Conservation (phyloP, 805 yeast genomes). For the Grigorovia yakushimaensis region DNA sequence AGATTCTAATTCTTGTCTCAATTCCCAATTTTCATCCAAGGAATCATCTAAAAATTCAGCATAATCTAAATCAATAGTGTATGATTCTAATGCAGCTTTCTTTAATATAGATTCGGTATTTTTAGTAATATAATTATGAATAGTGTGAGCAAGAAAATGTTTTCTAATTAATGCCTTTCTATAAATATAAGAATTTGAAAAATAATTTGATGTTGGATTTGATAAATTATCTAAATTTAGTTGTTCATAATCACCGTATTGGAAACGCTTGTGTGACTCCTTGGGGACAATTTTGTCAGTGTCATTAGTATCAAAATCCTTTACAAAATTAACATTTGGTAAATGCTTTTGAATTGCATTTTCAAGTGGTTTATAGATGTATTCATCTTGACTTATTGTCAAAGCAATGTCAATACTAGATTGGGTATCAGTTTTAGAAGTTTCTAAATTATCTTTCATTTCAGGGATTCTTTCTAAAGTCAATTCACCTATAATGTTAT, state of each 20-base stretch:
- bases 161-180: conserved; percentile 87
- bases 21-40: conserved; percentile 83
- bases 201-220: conserved; percentile 35
- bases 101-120: conserved; percentile 57
- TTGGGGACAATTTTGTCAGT: conserved; percentile 1
- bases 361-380: conserved; percentile 33
- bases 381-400: conserved; percentile 30
- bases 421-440: neutral
- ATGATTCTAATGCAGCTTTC: conserved; percentile 62
- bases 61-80: conserved; percentile 78
- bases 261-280: conserved; percentile 36
- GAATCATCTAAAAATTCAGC: conserved; percentile 95
- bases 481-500: conserved; percentile 15
- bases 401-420: conserved; percentile 11
- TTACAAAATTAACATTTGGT: conserved; percentile 28
- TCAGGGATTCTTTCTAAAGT: neutral
- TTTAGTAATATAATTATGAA: conserved; percentile 65
- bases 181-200: conserved; percentile 72
- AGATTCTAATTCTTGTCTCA: conserved; percentile 66
- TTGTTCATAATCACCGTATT: conserved; percentile 86
- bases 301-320: conserved; percentile 3
- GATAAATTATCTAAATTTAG: conserved; percentile 57
- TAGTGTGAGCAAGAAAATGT: conserved; percentile 77
- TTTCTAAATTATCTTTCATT: too few species aligned
- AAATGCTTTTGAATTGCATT: conserved; percentile 25